Evolutionary conservation across 2,329 filamentous ascomycete species (phyloP).

Genomic region (Ceratocystis cubensis): DNA sequence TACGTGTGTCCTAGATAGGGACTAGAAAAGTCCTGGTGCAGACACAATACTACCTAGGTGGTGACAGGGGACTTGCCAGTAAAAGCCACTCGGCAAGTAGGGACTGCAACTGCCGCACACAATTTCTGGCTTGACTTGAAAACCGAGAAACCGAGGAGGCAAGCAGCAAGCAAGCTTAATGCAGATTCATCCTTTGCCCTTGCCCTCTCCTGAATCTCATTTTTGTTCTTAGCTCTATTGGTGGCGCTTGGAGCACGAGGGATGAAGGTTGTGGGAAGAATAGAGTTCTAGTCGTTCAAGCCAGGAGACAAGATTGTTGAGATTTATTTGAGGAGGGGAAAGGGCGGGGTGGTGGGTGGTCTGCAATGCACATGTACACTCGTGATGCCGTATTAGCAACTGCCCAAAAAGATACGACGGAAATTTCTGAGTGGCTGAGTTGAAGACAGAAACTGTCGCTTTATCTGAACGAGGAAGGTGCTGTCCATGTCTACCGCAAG

Average conservation of each 20-base stretch:
- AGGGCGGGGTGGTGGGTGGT: background rate
- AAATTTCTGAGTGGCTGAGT: background rate
- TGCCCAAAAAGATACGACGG: background rate
- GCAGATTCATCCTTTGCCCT: background rate
- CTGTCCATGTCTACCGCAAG: background rate
- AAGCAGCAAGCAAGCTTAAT: background rate
- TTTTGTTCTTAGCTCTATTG: background rate
- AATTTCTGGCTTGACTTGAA: background rate
- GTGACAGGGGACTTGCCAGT: background rate
- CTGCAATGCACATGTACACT: background rate
- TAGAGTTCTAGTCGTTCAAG: background rate
- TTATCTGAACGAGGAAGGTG: background rate
- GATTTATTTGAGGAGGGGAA: background rate
- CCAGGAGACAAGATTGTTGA: background rate
- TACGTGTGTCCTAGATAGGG: background rate
- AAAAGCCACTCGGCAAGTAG: slow-evolving; percentile 4
- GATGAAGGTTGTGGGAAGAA: slow-evolving; percentile 1
- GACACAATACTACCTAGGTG: background rate
- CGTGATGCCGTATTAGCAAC: background rate
- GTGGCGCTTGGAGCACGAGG: background rate
- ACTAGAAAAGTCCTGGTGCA: background rate
- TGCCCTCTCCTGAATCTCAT: background rate
- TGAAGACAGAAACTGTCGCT: background rate
- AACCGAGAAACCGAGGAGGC: background rate
- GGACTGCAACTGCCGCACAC: background rate